Base-by-base conservation (phyloP, 2,329 filamentous ascomycete genomes). In the Aspergillus tanneri region DNA sequence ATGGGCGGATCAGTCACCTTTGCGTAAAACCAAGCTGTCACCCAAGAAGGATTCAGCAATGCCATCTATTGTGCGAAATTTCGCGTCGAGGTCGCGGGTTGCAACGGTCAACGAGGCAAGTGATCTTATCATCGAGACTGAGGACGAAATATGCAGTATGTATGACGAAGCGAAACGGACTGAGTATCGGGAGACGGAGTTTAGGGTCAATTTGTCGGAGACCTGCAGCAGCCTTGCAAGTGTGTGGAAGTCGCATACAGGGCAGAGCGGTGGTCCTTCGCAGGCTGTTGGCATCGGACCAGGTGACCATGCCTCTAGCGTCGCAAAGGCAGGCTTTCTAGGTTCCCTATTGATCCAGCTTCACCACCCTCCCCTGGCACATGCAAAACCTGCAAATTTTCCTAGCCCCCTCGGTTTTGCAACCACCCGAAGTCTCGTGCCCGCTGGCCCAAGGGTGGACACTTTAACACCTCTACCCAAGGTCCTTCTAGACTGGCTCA, bases 401-500 rank as follows among this genome's bases (percentile, higher is more conserved):
- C 54, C 52, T 11, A 61, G 57, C 32, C 55, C 64, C 5, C 43
- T 59, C 22, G 57, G 58, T 6, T 58, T 60, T 43, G 55, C 54
- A 18, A 56, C 60, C 12, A 59, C 61, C 5, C 64, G 61, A 34
- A 62, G 60, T 45, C 47, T 70, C 46, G 58, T 66, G 34, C 56
- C 65, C 39, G 56, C 61, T 8, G 52, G 61, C 24, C 52, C 59
- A 12, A 54, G 62, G 39, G 52, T 58, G 2, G 59, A 61, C n/a
- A 51, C 56, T 14, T 61, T 61, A 18, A 59, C 61, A 5, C 63
- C 88, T 0, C 74, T 95, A 14, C 89, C 92, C 1, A 85, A 86
- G 62, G 80, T 90, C 12, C 74, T 97, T 11, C 84, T 96, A 53
- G 81, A 88, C 59, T 97, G 92, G 92, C 77, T 95, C 55, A 80